Percentiles rank a stretch among this genome's conserved stretches.
Conservation (phyloP, 805 yeast genomes). For the Maudiozyma saulgeensis region DNA sequence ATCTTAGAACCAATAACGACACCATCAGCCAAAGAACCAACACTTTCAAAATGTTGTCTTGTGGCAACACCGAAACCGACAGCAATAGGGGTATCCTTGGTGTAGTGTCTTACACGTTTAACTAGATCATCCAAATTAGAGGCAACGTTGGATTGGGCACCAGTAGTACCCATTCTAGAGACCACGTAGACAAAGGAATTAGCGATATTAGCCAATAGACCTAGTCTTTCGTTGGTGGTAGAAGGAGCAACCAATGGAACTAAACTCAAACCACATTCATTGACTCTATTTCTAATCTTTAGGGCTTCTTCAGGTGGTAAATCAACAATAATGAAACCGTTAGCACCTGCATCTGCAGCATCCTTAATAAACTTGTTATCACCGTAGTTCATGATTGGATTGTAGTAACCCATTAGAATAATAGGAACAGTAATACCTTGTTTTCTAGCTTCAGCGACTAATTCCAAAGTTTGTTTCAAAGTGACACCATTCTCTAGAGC, state of each 20-base stretch:
- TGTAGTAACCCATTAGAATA: conserved; percentile 94
- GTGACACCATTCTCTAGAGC: conserved; percentile 81
- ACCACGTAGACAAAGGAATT: conserved; percentile 95
- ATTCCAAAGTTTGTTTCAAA: conserved; percentile 55
- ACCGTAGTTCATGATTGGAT: conserved; percentile 84
- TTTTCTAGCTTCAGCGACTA: conserved; percentile 65
- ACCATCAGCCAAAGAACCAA: conserved; percentile 82
- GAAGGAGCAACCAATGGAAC: conserved; percentile 96
- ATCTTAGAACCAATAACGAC: conserved; percentile 91
- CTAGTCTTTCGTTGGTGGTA: conserved; percentile 82
- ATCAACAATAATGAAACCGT: conserved; percentile 90
- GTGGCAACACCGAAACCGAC: conserved; percentile 97
- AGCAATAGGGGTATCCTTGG: conserved; percentile 77
- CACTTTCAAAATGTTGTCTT: conserved; percentile 76
- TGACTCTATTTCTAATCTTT: conserved; percentile 66
- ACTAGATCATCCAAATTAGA: conserved; percentile 58
- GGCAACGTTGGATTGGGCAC: conserved; percentile 60
- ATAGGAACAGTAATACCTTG: conserved; percentile 84
- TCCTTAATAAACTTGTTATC: conserved; percentile 74
- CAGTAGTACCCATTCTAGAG: conserved; percentile 96
- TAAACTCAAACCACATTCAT: conserved; percentile 62
- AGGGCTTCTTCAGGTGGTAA: conserved; percentile 97
- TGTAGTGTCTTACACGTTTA: conserved; percentile 60
- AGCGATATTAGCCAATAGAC: conserved; percentile 71
- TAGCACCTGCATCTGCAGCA: conserved; percentile 82